These are phyloP conservation scores for Thalassiosira pacifica DNA, from an alignment of 352 stramenopile genomes.

Conservation along the genomic window DNA sequence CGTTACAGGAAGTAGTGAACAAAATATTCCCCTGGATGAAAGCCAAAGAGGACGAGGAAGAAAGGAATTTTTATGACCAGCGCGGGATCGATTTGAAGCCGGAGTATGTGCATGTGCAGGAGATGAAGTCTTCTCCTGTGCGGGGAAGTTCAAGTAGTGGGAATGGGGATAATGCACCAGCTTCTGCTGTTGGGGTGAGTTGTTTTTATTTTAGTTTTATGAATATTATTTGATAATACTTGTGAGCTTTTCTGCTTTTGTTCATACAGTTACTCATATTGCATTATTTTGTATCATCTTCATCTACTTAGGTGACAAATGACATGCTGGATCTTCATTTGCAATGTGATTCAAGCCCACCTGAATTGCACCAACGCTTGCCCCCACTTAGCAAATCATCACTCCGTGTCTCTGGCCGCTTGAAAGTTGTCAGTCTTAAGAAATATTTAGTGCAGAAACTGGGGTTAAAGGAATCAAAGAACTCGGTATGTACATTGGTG, in stretches of 20 bases:
- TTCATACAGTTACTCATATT: background rate
- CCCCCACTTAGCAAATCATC: conserved; percentile 50
- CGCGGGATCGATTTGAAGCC: conserved; percentile 64
- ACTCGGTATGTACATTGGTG: conserved; percentile 16
- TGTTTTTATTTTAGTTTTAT: background rate
- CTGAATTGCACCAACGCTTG: conserved; percentile 36
- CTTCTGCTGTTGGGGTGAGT: background rate
- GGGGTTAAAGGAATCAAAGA: conserved; percentile 44
- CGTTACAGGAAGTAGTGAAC: conserved; percentile 72
- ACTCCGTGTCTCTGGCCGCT: conserved; percentile 59
- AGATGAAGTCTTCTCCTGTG: background rate
- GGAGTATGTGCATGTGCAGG: conserved; percentile 45
- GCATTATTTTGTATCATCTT: background rate
- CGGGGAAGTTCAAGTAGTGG: background rate
- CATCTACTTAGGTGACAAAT: background rate
- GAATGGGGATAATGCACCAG: background rate
- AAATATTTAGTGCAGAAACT: conserved; percentile 73
- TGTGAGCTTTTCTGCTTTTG: too few relatives aligned
- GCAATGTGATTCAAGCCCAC: conserved; percentile 23
- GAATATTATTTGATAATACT: too few relatives aligned
- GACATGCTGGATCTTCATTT: conserved; percentile 51
- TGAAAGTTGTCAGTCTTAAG: conserved; percentile 74
- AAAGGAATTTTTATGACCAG: conserved; percentile 65
- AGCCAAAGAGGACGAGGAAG: conserved; percentile 58
- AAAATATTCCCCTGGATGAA: conserved; percentile 73